Evolutionary conservation across 176 grass and related monocot genomes (phyloP), one percentile per base, ranked within the genome.

Genomic region (Tillandsia fasciculata): DNA sequence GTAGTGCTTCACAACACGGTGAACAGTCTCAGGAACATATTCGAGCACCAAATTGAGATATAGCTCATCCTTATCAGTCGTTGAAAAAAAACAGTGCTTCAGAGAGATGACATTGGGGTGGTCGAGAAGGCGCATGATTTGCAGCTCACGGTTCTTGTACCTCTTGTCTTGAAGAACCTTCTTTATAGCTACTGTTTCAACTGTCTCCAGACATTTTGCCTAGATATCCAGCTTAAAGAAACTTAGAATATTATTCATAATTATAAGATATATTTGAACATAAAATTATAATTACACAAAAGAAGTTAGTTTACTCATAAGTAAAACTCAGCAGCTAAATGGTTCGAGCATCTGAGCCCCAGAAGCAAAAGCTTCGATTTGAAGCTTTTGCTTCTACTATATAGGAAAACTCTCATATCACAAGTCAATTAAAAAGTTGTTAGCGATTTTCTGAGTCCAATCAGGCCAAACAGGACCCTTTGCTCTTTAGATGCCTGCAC

Each of bases 21-120:
- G 83, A 47, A 90, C 81, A 68, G 91, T 90, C 85, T 96, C 91
- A 18, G 91, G 91, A 50, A 96, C 87, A 49, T 85, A 96, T 72
- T 96, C 91, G 75, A 96, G 84, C 26, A 96, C 91, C 68, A 96
- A 82, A 73, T 90, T 96, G 49, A 96, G 84, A 70, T 96, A 96
- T 4, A 90, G 28, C 65, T 96, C 87, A 12, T 86, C 85, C 69
- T 88, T 88, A 11, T 86, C 90, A 52, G 91, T 87, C 7, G 76
- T 87, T 58, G 87, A 90, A 79, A 83, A 96, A 70, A 96, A 96
- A 69, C 85, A 85, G 75, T 90, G 84, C 74, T 85, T 96, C 72
- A 96, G 66, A 50, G 57, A 81, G 22, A 84, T 72, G 18, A 90
- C 84, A 78, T 96, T 96, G 33, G 91, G 87, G 67, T 96, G 91